Evolutionary conservation across 805 yeast species (phyloP).

Genomic region (Metschnikowia santaceciliae): DNA sequence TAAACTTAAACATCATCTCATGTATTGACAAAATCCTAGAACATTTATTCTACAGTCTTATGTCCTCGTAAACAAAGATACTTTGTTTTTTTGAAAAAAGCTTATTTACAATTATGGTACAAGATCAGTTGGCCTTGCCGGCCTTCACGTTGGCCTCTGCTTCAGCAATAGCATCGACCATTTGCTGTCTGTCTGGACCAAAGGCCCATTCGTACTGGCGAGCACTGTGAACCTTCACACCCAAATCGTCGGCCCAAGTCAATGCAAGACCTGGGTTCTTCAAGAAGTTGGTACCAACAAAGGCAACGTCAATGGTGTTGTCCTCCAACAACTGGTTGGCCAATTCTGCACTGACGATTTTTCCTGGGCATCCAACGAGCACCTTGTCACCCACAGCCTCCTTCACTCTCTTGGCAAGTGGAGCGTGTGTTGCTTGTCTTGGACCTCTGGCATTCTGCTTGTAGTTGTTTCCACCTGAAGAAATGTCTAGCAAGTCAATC

Average conservation of each 20-base stretch:
- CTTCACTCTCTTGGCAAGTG: constrained; percentile 40
- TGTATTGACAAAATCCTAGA: no score
- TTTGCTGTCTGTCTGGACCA: not conserved
- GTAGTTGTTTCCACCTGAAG: constrained; percentile 48
- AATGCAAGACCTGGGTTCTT: constrained; percentile 49
- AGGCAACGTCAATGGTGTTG: constrained; percentile 44
- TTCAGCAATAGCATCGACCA: not conserved
- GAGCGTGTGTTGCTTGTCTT: not conserved
- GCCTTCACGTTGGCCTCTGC: constrained; percentile 1
- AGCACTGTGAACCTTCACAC: constrained; percentile 30
- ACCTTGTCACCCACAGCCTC: constrained; percentile 40
- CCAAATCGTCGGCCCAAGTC: constrained; percentile 48
- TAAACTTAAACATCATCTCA: no score
- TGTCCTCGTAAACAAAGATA: no score
- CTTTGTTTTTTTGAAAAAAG: no score
- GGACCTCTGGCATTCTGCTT: constrained; percentile 8
- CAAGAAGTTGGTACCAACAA: constrained; percentile 45
- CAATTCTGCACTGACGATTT: constrained; percentile 26
- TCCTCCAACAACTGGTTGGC: constrained; percentile 31
- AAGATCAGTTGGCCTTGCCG: no score
- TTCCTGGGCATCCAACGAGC: constrained; percentile 47
- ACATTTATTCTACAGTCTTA: no score
- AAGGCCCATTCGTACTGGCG: constrained; percentile 2
- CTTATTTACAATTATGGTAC: no score
- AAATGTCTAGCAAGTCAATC: constrained; percentile 51